Base-by-base conservation (phyloP, 176 grass and related monocot genomes). In the Phoenix dactylifera region DNA sequence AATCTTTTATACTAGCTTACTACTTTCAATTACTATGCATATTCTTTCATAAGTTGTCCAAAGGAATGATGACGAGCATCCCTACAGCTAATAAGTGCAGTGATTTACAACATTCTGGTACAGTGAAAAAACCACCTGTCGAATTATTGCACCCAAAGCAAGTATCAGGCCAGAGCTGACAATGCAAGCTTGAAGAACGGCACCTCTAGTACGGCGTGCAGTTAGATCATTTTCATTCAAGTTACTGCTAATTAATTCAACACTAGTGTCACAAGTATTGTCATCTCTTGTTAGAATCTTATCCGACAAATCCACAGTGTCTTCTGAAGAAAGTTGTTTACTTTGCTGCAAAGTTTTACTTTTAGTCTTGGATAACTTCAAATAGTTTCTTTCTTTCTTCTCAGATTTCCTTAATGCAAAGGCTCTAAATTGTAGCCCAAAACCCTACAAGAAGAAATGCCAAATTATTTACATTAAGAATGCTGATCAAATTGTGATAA, bases 131-230 rank as follows among this genome's bases (percentile, higher is more conserved):
- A 23, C 54, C 71, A 89, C 89, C 89, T 86, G 69, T 51, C 76
- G 76, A 83, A 89, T 75, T n/a, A 83, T 51, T 39, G 78, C 50
- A 51, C 82, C 82, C 54, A 54, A 32, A 10, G 75, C 58, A 61
- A 89, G 54, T 51, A 95, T 63, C 61, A 85, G 76, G 49, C 62
- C 63, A 49, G 85, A 95, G 7, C 85, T 95, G 60, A 82, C 29
- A 49, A 66, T 67, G 32, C 85, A 95, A 26, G 89, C 79, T 44
- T 79, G 85, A 80, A 95, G 85, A 54, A 95, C 79, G 4, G 69
- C 72, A 75, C 23, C 71, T 87, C 89, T 83, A 15, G 67, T 78
- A 17, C 82, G 59, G 69, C 63, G 62, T 51, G 52, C 22, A 70
- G 57, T 28, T 50, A 69, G 65, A 3, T 14, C 55, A 53, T 64